Percentiles rank a stretch among this genome's conserved stretches.
Conservation (phyloP, 2,329 filamentous ascomycete species). For the Aspergillus sp. region DNA sequence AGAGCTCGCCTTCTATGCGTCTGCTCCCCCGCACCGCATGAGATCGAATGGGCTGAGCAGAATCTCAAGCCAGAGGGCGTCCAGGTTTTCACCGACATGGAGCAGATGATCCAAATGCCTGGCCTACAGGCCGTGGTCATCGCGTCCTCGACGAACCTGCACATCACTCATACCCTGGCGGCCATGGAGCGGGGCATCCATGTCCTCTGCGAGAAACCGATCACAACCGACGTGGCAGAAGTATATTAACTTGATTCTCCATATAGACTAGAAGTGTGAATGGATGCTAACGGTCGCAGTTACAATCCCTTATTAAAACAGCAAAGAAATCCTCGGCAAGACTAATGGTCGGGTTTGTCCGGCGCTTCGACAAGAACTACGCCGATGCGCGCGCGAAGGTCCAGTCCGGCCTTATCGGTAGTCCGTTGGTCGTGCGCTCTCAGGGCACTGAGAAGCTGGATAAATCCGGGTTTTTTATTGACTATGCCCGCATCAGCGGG, state of each 20-base stretch:
- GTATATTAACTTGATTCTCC: slow-evolving; percentile 35
- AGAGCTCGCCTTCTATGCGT: slow-evolving; percentile 51
- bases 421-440: slow-evolving; percentile 59
- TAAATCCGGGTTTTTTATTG: slow-evolving; percentile 65
- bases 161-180: slow-evolving; percentile 58
- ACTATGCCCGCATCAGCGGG: slow-evolving; percentile 63
- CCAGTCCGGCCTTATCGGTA: slow-evolving; percentile 57
- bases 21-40: slow-evolving; percentile 46
- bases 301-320: slow-evolving; percentile 52
- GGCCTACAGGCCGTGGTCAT: slow-evolving; percentile 57
- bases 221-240: slow-evolving; percentile 58
- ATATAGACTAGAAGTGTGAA: neutral
- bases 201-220: slow-evolving; percentile 57
- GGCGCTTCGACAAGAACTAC: slow-evolving; percentile 67
- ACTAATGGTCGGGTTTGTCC: slow-evolving; percentile 66
- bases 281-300: slow-evolving; percentile 32
- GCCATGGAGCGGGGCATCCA: slow-evolving; percentile 56
- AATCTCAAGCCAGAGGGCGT: slow-evolving; percentile 49
- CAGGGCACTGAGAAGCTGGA: slow-evolving; percentile 69
- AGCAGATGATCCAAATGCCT: slow-evolving; percentile 55
- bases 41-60: slow-evolving; percentile 52
- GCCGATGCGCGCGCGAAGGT: slow-evolving; percentile 57
- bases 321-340: slow-evolving; percentile 58
- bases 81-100: slow-evolving; percentile 53
- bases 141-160: slow-evolving; percentile 55